Evolutionary conservation across 2,329 filamentous ascomycete species (phyloP).

Genomic region (Alternaria sp.): DNA sequence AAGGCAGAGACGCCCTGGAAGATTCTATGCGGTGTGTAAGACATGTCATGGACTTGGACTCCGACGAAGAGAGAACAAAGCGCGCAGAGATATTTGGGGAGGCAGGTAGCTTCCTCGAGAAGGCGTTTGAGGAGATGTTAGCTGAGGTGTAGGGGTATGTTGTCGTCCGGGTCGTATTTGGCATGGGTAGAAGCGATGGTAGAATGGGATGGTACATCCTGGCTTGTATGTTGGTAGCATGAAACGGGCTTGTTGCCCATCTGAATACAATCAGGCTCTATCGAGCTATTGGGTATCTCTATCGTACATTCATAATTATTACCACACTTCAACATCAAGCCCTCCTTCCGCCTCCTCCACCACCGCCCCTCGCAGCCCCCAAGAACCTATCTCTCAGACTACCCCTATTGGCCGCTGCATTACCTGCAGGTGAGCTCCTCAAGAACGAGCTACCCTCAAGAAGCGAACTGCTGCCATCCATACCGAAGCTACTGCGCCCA

Average conservation of each 20-base stretch:
- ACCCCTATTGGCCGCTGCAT: slow-evolving; percentile 32
- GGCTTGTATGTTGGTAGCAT: not conserved
- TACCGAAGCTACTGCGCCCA: slow-evolving; percentile 38
- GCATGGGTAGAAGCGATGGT: not conserved
- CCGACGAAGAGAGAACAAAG: slow-evolving; percentile 11
- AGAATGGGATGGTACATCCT: not conserved
- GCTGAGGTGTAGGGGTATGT: not conserved
- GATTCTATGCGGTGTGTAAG: slow-evolving; percentile 21
- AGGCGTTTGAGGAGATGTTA: slow-evolving; percentile 6
- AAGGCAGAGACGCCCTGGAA: slow-evolving; percentile 14
- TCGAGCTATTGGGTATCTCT: slow-evolving; percentile 6
- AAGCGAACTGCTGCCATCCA: slow-evolving; percentile 46
- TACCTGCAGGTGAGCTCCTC: slow-evolving; percentile 39
- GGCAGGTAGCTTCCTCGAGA: slow-evolving; percentile 20
- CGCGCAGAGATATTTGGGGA: slow-evolving; percentile 17
- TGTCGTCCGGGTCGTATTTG: not conserved
- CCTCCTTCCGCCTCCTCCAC: slow-evolving; percentile 19
- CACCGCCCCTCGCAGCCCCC: slow-evolving; percentile 26
- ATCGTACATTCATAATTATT: slow-evolving; percentile 3
- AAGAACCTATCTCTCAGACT: slow-evolving; percentile 38
- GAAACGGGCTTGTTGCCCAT: not conserved
- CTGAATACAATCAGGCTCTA: not conserved
- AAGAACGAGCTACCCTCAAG: slow-evolving; percentile 47
- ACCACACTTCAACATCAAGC: not conserved
- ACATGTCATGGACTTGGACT: slow-evolving; percentile 11